A percentile compares a stretch with the other conserved stretches of the same genome.
phyloP scores from a whole-genome alignment of 2,329 filamentous ascomycete genomes.

The Epichloe sibirici region DNA sequence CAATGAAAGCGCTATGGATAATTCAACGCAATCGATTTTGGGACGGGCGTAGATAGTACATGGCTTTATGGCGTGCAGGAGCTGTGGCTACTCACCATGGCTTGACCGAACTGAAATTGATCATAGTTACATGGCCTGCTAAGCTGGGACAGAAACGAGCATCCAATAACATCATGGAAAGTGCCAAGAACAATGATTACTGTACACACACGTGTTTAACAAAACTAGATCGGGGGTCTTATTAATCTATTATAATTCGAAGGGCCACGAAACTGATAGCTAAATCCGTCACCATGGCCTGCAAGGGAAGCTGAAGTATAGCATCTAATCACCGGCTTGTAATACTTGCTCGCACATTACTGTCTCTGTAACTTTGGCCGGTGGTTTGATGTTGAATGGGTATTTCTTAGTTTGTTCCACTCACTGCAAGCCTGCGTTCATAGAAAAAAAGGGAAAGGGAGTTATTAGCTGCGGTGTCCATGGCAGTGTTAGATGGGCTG shows the following conservation, averaged over 20 bases:
- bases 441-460: slow-evolving; percentile 5
- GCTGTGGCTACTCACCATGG: too few species aligned
- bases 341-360: background rate
- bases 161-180: too few species aligned
- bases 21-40: too few species aligned
- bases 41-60: too few species aligned
- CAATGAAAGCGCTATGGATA: too few species aligned
- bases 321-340: background rate
- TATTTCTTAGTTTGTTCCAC: slow-evolving; percentile 43
- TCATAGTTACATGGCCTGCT: too few species aligned
- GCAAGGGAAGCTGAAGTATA: background rate
- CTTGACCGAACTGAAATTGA: too few species aligned
- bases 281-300: background rate
- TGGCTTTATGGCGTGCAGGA: too few species aligned
- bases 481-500: background rate
- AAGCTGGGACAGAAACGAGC: too few species aligned
- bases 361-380: too few species aligned
- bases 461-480: slow-evolving; percentile 1
- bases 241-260: background rate
- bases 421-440: slow-evolving; percentile 43
- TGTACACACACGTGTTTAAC: background rate
- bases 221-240: background rate
- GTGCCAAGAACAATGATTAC: too few species aligned
- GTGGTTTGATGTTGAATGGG: background rate
- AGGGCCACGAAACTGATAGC: background rate